Conservation (phyloP, 768 basidiomycete species). For the Tylopilus balloui region DNA sequence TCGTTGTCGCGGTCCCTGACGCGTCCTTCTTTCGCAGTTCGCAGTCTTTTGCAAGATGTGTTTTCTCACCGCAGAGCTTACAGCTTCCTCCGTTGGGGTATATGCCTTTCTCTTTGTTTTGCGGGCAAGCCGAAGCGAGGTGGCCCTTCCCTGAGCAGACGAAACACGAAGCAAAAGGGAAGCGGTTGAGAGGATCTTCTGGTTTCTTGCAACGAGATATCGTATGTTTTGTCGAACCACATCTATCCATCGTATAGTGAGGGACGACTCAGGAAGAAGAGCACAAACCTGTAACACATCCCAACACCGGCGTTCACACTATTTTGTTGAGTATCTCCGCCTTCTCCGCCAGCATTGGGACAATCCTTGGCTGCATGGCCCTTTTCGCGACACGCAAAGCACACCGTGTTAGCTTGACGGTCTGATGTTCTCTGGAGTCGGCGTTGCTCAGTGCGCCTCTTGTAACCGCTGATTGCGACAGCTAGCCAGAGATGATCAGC, state of each 20-base stretch:
- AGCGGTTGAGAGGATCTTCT: constrained; percentile 54
- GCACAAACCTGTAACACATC: constrained; percentile 67
- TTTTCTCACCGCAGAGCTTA: constrained; percentile 81
- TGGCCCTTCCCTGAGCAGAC: constrained; percentile 84
- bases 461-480: constrained; percentile 18
- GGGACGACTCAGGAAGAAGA: background rate
- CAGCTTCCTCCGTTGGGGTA: constrained; percentile 91
- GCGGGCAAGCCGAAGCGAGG: constrained; percentile 76
- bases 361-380: constrained; percentile 86
- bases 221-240: constrained; percentile 74
- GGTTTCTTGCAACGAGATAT: constrained; percentile 74
- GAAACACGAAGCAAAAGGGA: constrained; percentile 90
- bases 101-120: constrained; percentile 74
- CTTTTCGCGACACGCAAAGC: constrained; percentile 80
- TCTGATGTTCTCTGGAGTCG: constrained; percentile 61
- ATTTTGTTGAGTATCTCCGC: constrained; percentile 22
- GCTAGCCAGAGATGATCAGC: constrained; percentile 25
- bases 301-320: constrained; percentile 37
- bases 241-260: constrained; percentile 43
- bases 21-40: constrained; percentile 55
- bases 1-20: constrained; percentile 21
- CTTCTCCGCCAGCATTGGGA: constrained; percentile 39
- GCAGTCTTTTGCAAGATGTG: constrained; percentile 85
- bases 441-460: constrained; percentile 50
- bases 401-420: constrained; percentile 55